Evolutionary conservation across 345 rosid genomes (phyloP), one percentile per base, ranked within the genome.

Genomic region (Arabis hirsuta): DNA sequence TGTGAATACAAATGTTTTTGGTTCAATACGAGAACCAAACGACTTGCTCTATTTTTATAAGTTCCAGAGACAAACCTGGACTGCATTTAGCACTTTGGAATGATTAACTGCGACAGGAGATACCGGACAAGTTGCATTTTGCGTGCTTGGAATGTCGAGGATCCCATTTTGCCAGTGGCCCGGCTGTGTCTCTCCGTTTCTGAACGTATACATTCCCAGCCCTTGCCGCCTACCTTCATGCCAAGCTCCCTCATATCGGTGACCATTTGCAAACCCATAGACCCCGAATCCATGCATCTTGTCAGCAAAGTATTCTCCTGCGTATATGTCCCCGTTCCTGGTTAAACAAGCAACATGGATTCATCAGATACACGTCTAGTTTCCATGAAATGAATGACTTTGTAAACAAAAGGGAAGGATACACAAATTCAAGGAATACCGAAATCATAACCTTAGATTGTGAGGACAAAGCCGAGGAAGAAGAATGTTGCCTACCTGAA

Each of bases 261-360:
- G 97, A 55, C 96, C 97, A 72, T 91, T 91, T 24, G 90, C 98
- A 77, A 94, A 94, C 10, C 64, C 69, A 76, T 91, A 94, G 13
- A 89, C 88, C 47, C 98, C 98, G 55, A 89, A 94, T 14, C 98
- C 98, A 76, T 94, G 97, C 96, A 91, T 91, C 85, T 87, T 94
- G 86, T 94, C 97, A 0, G 95, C 96, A 79, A 94, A 94, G 82
- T 94, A 94, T 78, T 94, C 97, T 50, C 98, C 97, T 46, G 98
- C 87, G 82, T 86, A 94, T 8, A 86, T 82, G 71, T 93, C 97
- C 53, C 98, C 98, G 71, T 93, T 93, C 82, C 98, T 93, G 50
- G 44, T 55, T 56, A 45, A 55, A 65, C 26, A 41, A 72, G 11
- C 34, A 43, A 48, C 5, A 47, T 32, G 6, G 16, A 13, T 14